phyloP scores from a whole-genome alignment of 768 basidiomycete species.

The Rhodosporidiobolus sp. region DNA sequence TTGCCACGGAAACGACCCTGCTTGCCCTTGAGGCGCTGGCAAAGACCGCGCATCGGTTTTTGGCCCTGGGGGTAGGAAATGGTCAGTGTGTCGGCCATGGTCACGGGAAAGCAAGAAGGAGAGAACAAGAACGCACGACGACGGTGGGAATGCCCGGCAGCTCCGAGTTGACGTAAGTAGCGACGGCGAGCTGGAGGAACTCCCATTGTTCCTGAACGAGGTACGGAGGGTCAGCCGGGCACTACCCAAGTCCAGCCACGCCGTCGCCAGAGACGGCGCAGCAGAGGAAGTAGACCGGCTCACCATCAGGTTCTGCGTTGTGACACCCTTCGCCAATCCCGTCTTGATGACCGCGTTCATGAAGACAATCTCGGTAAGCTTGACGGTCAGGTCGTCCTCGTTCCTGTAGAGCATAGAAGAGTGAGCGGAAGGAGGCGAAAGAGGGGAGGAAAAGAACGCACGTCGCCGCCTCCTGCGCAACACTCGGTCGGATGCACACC shows the following conservation, averaged over 20 bases:
- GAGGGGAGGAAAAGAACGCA: conserved; percentile 34
- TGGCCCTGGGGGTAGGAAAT: conserved; percentile 55
- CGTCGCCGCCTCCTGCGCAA: conserved; percentile 89
- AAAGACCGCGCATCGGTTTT: conserved; percentile 95
- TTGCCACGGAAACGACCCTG: conserved; percentile 99
- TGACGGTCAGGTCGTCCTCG: conserved; percentile 96
- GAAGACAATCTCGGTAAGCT: conserved; percentile 93
- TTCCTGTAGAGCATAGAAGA: conserved; percentile 57
- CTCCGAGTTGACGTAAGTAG: conserved; percentile 98
- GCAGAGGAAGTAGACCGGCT: neutral
- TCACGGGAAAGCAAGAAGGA: neutral
- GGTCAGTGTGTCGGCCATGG: neutral
- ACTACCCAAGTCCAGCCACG: no score
- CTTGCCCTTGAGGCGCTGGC: conserved; percentile 96
- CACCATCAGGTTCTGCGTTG: conserved; percentile 86
- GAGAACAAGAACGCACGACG: conserved; percentile 22
- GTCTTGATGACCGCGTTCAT: conserved; percentile 89
- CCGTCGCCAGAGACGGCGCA: no score
- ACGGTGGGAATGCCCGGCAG: conserved; percentile 71
- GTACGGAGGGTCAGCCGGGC: neutral
- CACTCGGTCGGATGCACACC: conserved; percentile 93
- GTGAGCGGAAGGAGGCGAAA: neutral
- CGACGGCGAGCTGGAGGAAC: conserved; percentile 86
- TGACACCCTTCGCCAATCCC: conserved; percentile 79
- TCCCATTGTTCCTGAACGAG: conserved; percentile 91